phyloP scores from a whole-genome alignment of 139 green algal genomes.

The Chlamydomonas sp. region DNA sequence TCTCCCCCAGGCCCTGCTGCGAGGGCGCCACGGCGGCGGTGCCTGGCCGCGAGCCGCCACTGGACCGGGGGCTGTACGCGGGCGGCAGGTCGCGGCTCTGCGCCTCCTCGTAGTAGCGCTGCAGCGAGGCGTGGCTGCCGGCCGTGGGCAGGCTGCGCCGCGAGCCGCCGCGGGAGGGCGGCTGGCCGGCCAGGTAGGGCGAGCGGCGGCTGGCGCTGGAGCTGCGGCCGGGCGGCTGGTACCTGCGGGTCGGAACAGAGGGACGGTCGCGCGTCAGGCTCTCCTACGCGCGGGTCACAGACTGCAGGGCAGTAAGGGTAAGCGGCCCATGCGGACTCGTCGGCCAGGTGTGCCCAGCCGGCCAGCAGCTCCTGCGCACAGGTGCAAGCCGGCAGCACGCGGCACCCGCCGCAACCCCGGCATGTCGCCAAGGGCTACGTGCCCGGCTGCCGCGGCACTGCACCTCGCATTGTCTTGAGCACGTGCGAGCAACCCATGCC shows the following conservation, averaged over 20 bases:
- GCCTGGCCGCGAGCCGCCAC: conserved; percentile 12
- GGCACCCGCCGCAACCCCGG: too few species aligned
- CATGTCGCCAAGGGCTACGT: too few species aligned
- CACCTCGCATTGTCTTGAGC: too few species aligned
- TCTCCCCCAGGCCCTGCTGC: not conserved
- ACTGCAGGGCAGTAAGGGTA: not conserved
- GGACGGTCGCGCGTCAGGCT: not conserved
- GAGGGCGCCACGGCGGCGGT: not conserved
- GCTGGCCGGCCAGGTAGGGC: conserved; percentile 7
- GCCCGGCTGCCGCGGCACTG: too few species aligned
- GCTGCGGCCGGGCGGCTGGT: conserved; percentile 16
- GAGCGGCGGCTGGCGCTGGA: conserved; percentile 7
- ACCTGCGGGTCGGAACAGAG: not conserved
- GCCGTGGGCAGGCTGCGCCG: not conserved
- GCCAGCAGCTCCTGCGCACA: too few species aligned
- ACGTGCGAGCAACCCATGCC: too few species aligned
- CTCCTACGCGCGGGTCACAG: not conserved
- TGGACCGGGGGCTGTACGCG: not conserved
- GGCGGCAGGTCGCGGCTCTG: not conserved
- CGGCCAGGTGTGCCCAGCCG: too few species aligned
- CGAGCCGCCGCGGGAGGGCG: not conserved
- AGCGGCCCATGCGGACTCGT: too few species aligned
- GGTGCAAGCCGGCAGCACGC: too few species aligned
- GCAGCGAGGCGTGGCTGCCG: not conserved
- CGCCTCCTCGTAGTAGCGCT: conserved; percentile 21